phyloP scores from a whole-genome alignment of 352 stramenopile genomes.

The Pythium grandisporangium region DNA sequence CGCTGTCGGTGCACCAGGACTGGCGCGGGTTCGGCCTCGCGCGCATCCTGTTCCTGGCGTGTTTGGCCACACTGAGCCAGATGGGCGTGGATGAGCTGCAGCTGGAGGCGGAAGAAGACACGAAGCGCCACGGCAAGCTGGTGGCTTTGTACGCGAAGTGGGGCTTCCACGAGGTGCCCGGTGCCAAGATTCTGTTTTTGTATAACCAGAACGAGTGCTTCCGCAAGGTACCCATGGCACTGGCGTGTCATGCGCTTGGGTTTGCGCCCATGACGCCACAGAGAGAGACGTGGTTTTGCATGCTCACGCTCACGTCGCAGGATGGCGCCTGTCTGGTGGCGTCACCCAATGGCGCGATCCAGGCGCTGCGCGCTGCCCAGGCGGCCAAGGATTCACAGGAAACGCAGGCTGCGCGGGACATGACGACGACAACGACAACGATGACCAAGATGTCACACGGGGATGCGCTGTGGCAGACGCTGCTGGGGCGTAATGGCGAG shows the following conservation, averaged over 20 bases:
- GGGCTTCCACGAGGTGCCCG: constrained; percentile 42
- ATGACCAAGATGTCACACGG: too few relatives aligned
- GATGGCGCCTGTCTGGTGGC: constrained; percentile 65
- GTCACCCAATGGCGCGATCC: constrained; percentile 52
- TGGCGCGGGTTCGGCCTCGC: constrained; percentile 63
- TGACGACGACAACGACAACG: too few relatives aligned
- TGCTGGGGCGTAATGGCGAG: constrained; percentile 42
- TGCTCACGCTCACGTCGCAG: constrained; percentile 52
- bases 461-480: constrained; percentile 68
- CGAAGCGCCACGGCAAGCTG: constrained; percentile 26
- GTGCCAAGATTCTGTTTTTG: constrained; percentile 68
- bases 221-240: constrained; percentile 76
- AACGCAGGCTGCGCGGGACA: too few relatives aligned
- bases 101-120: constrained; percentile 25
- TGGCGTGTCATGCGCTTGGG: constrained; percentile 24
- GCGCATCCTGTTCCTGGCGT: constrained; percentile 71
- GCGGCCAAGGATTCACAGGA: too few relatives aligned
- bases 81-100: constrained; percentile 28
- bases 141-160: constrained; percentile 65
- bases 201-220: constrained; percentile 83
- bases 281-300: constrained; percentile 59
- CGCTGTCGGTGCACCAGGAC: constrained; percentile 53
- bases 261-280: constrained; percentile 38
- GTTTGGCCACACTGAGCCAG: constrained; percentile 49
- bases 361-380: constrained; percentile 16